Base-by-base conservation (phyloP, 495 filamentous ascomycete species). In the Lasiosphaeria hispida region DNA sequence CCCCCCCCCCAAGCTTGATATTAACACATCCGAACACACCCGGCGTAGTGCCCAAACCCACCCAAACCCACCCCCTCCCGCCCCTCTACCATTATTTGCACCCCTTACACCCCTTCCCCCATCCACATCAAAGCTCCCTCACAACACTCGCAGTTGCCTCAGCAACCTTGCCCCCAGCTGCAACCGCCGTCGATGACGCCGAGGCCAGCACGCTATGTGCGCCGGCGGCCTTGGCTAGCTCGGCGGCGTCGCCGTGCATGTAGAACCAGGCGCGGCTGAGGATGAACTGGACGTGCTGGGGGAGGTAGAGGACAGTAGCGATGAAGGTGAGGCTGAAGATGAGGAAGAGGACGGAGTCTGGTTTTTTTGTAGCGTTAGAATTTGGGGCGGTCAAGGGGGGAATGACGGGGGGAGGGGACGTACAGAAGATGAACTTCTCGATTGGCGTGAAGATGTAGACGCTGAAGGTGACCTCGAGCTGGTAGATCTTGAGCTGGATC, bases 281-380 rank as follows among this genome's bases (percentile, higher is more conserved):
- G 64, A 98, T 86, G 60, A 84, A 82, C 60, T 83, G 76, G 64
- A 97, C 71, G 71, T 97, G 94, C 58, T 93, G 86, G 17, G 94
- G 94, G 15, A 98, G 88, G 77, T 98, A 98, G 58, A 97, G 83
- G 42, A 88, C 87, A 62, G 84, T 84, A 55, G 89, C 94, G 64
- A 92, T 88, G 59, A 91, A 80, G 66, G 96, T 83, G 80, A 97
- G 86, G 62, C 84, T 85, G 72, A 90, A 72, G 66, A 95, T 85
- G 64, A 95, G 85, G 75, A 98, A 91, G 68, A 96, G 80, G 69
- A 96, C 81, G 9, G 89, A 92, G 80, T 96, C 94, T 98, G 60
- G 19, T 13, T 52, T 42, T 44, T 7, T 47, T 18, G n/a, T 19
- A 30, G 15, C 5, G 30, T 48, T 13, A 48, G 45, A 4, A 34